Evolutionary conservation across 2,329 filamentous ascomycete genomes (phyloP).

Genomic region (Aspergillus sp.): DNA sequence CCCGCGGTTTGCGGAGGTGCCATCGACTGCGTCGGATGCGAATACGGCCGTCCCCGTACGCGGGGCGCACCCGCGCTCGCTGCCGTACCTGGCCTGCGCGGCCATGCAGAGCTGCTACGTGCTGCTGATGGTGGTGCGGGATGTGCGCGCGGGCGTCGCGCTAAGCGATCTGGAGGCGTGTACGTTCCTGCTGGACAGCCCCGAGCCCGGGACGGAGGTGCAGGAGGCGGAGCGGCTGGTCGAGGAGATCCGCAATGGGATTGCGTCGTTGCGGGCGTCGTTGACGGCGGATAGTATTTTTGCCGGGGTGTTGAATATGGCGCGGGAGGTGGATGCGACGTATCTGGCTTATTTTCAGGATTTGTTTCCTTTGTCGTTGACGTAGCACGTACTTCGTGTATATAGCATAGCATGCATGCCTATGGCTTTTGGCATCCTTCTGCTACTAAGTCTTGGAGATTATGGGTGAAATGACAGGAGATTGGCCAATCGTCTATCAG

Average conservation of each 20-base stretch:
- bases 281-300: constrained; percentile 21
- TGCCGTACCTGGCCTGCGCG: constrained; percentile 23
- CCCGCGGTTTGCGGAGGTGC: not conserved
- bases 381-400: too few species aligned
- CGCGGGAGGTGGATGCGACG: constrained; percentile 21
- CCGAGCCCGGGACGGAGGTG: constrained; percentile 18
- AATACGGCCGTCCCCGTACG: not conserved
- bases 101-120: constrained; percentile 25
- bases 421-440: too few species aligned
- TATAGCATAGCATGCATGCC: too few species aligned
- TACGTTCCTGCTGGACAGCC: constrained; percentile 19
- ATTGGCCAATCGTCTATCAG: too few species aligned
- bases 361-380: too few species aligned
- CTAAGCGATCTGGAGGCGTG: constrained; percentile 17
- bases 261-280: constrained; percentile 13
- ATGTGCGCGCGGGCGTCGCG: constrained; percentile 16
- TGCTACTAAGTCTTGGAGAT: too few species aligned
- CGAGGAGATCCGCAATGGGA: constrained; percentile 22
- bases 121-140: constrained; percentile 23
- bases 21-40: not conserved
- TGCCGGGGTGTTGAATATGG: constrained; percentile 23
- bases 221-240: constrained; percentile 22
- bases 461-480: too few species aligned
- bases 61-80: constrained; percentile 10
- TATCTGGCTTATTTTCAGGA: constrained; percentile 6